Evolutionary conservation across 2,329 filamentous ascomycete species (phyloP).

Genomic region (Cladophialophora exuberans): DNA sequence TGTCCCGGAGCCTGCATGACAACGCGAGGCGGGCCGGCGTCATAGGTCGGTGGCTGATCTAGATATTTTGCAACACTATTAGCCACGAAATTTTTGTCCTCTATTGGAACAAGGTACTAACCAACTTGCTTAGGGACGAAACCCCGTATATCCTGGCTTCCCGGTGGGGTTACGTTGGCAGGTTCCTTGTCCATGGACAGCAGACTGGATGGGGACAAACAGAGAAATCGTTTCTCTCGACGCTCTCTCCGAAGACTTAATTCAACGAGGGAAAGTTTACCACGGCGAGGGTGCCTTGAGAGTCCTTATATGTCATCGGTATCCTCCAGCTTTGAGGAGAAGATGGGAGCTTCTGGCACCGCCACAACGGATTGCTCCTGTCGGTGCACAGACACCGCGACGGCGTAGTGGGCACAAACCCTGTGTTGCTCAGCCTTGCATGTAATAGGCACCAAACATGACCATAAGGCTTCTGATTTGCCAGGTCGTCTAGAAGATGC

Average conservation of each 20-base stretch:
- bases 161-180: background rate
- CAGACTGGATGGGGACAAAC: background rate
- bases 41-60: conserved; percentile 1
- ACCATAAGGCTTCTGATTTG: background rate
- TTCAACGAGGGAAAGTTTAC: background rate
- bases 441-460: background rate
- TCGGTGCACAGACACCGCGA: background rate
- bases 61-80: background rate
- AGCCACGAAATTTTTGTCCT: background rate
- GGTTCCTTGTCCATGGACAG: background rate
- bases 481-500: background rate
- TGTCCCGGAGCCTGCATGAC: background rate
- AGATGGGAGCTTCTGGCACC: background rate
- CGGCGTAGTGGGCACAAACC: background rate
- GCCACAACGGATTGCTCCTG: background rate
- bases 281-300: background rate
- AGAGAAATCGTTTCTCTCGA: background rate
- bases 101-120: background rate
- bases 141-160: background rate
- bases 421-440: background rate
- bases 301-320: background rate
- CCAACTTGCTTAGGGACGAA: background rate
- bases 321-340: background rate
- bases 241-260: background rate
- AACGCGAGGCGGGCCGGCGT: conserved; percentile 1